A percentile compares a stretch with the other conserved stretches of the same genome.
Evolutionary conservation across 2,329 filamentous ascomycete species (phyloP).

Genomic region (Lasiodiplodia sp.): DNA sequence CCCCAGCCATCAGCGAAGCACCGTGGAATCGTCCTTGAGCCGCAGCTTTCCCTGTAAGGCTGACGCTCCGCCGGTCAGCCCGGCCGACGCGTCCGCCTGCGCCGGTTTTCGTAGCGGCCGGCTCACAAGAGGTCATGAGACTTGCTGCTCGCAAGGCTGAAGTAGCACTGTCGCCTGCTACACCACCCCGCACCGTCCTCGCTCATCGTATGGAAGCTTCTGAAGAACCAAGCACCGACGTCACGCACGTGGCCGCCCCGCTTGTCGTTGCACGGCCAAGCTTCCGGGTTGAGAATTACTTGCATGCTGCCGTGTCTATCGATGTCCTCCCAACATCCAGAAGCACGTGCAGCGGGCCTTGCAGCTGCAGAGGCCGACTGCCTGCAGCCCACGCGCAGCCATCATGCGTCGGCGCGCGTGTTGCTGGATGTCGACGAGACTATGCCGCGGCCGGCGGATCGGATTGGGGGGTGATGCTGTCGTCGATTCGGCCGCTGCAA

Average conservation of each 20-base stretch:
- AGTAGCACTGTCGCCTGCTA: not conserved
- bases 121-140: conserved; percentile 16
- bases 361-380: not conserved
- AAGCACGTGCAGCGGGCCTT: not conserved
- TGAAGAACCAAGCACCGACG: conserved; percentile 7
- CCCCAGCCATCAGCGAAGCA: not conserved
- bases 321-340: not conserved
- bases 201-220: not conserved
- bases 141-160: not conserved
- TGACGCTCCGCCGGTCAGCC: conserved; percentile 1
- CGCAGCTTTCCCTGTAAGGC: conserved; percentile 23
- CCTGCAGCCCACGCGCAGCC: conserved; percentile 7
- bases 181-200: too few relatives aligned
- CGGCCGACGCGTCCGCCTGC: not conserved
- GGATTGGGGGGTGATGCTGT: not conserved
- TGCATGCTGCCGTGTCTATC: conserved; percentile 7
- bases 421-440: not conserved
- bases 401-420: not conserved
- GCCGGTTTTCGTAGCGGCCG: conserved; percentile 2
- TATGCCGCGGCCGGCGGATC: not conserved
- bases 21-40: conserved; percentile 19
- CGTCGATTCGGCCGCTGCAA: conserved; percentile 11
- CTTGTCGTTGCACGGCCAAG: conserved; percentile 26
- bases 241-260: conserved; percentile 26
- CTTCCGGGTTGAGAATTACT: conserved; percentile 24